A percentile compares a stretch with the other conserved stretches of the same genome.
Conservation (phyloP, 345 rosid species). For the Psidium friedrichsthalianum region DNA sequence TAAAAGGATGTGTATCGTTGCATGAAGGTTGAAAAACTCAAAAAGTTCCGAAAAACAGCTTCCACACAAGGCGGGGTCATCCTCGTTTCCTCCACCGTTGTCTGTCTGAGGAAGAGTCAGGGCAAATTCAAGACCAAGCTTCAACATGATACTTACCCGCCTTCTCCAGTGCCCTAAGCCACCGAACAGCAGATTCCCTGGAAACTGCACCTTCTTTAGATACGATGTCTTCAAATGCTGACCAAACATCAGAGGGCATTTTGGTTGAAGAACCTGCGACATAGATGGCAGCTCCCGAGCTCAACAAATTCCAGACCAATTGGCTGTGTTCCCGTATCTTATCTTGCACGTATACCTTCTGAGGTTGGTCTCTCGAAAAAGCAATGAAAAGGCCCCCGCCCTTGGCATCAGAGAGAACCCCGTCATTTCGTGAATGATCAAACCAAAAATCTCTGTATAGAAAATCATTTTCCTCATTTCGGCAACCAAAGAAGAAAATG, state of each 20-base stretch:
- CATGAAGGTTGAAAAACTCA: neutral
- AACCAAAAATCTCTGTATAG: conserved; percentile 73
- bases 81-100: neutral
- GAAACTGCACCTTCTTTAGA: conserved; percentile 50
- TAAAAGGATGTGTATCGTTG: neutral
- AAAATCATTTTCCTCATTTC: conserved; percentile 65
- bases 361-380: conserved; percentile 88
- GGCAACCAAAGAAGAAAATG: conserved; percentile 82
- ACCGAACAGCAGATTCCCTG: conserved; percentile 39
- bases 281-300: conserved; percentile 56
- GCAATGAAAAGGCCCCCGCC: conserved; percentile 83
- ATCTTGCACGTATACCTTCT: conserved; percentile 86
- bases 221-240: conserved; percentile 61
- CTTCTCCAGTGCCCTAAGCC: conserved; percentile 63
- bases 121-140: conserved; percentile 68
- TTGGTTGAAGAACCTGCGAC: conserved; percentile 89
- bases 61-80: neutral
- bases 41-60: neutral
- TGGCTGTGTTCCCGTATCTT: conserved; percentile 54
- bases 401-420: conserved; percentile 57
- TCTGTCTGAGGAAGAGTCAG: neutral
- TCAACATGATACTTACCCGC: conserved; percentile 83
- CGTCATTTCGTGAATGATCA: conserved; percentile 35
- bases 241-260: conserved; percentile 81
- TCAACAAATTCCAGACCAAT: conserved; percentile 52